These are phyloP conservation scores for Penicillium paradoxum DNA, from an alignment of 495 filamentous ascomycete species.

Conservation along the genomic window DNA sequence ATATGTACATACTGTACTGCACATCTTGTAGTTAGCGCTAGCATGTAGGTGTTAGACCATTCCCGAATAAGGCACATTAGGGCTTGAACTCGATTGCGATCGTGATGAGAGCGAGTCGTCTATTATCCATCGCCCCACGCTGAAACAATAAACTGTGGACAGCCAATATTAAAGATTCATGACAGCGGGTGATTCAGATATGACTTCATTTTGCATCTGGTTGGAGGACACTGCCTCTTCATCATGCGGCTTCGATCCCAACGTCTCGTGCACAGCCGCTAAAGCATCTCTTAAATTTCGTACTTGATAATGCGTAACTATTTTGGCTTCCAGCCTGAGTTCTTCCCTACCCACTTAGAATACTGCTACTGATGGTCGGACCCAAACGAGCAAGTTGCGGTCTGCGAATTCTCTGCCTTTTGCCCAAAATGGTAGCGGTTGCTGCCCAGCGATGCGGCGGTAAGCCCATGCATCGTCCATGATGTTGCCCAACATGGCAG, in stretches of 20 bases:
- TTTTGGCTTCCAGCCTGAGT: conserved; percentile 9
- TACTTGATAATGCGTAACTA: background rate
- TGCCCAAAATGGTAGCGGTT: conserved; percentile 25
- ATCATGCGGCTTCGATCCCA: conserved; percentile 5
- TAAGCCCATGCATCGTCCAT: conserved; percentile 32
- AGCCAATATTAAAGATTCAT: background rate
- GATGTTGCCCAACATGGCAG: conserved; percentile 32
- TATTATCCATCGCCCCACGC: conserved; percentile 5
- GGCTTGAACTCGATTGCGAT: conserved; percentile 1
- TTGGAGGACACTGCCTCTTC: background rate
- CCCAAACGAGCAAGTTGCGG: conserved; percentile 31
- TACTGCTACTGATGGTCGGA: background rate
- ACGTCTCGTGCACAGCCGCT: background rate
- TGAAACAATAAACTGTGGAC: background rate
- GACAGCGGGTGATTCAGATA: background rate
- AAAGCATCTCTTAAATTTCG: background rate
- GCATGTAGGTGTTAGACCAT: background rate
- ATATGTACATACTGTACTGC: background rate
- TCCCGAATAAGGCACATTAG: conserved; percentile 1
- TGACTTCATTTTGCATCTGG: background rate
- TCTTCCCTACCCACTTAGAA: background rate
- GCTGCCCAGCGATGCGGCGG: conserved; percentile 41
- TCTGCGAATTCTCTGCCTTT: conserved; percentile 28
- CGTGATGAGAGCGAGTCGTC: conserved; percentile 1
- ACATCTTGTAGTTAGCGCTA: background rate